Base-by-base conservation (phyloP, 768 basidiomycete species). In the Mycena galericulata region DNA sequence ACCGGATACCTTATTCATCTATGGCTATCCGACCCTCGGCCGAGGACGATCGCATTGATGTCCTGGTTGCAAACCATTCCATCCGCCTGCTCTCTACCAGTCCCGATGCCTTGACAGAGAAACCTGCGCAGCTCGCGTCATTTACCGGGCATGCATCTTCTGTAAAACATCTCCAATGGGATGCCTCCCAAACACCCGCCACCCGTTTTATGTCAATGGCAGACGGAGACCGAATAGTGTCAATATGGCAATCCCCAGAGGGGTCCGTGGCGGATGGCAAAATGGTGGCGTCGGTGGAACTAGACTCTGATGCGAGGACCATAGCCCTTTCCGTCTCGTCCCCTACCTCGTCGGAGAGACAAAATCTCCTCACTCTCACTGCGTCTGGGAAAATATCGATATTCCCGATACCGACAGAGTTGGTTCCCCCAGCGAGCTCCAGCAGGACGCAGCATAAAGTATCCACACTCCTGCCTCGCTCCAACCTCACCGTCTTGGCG, bases 71-170 rank as follows among this genome's bases (percentile, higher is more conserved):
- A n/a, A 86, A 88, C 71, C 88, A 91, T 72, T 80, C 81, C 71
- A 88, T 92, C 68, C 85, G 82, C 51, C 79, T 92, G 17, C 77
- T 91, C 20, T 83, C 87, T 18, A 71, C 77, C 32, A 69, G 77
- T 27, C 62, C 76, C 32, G 76, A 76, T 36, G 61, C 80, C 51
- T 76, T 82, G 38, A 64, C 79, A 20, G 81, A 80, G 73, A 86
- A 85, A 75, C 84, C 86, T 18, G 78, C 76, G 50, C 82, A 84
- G 67, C 41, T 85, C 8, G 84, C 86, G 4, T 83, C 83, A 14
- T 90, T 91, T 68, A 90, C 87, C 22, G 91, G 91, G 0, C 91
- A 92, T 72, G 88, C 89, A 5, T 89, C 90, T 24, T 79, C 85
- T 10, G 80, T 89, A 66, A 85, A 80, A 68, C 77, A 78, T 30